phyloP scores from a whole-genome alignment of 768 basidiomycete species.

The Boletus pseudo-olivaceus region DNA sequence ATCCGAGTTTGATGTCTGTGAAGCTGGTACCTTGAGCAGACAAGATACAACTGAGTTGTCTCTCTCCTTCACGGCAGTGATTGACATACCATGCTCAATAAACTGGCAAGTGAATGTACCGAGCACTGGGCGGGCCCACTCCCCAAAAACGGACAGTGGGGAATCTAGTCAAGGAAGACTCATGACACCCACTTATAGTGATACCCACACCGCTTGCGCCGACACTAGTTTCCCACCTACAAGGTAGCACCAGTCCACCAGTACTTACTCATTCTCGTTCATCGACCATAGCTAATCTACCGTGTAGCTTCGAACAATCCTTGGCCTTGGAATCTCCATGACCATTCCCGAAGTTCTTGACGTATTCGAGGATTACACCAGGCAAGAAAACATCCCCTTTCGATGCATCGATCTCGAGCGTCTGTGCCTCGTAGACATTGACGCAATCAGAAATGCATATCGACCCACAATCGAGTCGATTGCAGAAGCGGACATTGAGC shows the following conservation, averaged over 20 bases:
- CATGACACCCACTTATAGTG: no score
- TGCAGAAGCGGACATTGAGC: conserved; percentile 19
- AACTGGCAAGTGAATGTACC: background rate
- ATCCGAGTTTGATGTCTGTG: no score
- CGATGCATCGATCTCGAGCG: conserved; percentile 16
- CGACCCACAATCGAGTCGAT: conserved; percentile 12
- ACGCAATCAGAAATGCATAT: conserved; percentile 1
- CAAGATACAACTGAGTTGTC: background rate
- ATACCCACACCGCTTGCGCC: no score
- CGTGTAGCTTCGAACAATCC: background rate
- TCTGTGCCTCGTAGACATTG: conserved; percentile 11
- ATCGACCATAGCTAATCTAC: background rate
- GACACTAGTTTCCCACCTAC: background rate
- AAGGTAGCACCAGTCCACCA: background rate
- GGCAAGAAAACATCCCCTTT: conserved; percentile 8
- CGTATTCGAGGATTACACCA: conserved; percentile 10
- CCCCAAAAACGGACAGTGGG: background rate
- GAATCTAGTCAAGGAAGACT: no score
- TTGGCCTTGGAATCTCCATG: conserved; percentile 1
- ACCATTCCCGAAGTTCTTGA: conserved; percentile 15
- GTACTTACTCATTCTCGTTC: background rate
- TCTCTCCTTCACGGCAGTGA: background rate
- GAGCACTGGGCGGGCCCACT: background rate
- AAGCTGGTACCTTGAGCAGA: no score
- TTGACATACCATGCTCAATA: conserved; percentile 1